Percentiles rank a stretch among this genome's conserved stretches.
Conservation (phyloP, 106 monocot genomes). For the Chionographis japonica region DNA sequence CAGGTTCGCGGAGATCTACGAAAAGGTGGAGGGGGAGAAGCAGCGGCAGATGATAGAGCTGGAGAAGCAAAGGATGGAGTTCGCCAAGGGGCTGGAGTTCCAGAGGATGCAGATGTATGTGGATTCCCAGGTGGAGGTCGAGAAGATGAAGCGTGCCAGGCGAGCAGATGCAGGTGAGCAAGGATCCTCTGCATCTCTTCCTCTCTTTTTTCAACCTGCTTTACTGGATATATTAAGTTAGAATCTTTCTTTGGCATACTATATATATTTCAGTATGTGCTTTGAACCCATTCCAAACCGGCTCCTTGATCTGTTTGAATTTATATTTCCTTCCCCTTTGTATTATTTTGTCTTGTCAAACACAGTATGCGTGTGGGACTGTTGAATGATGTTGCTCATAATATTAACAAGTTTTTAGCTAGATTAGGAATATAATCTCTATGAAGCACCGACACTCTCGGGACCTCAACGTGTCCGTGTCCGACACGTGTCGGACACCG, state of each 20-base stretch:
- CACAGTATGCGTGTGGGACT: no score
- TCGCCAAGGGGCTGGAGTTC: conserved; percentile 73
- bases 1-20: conserved; percentile 74
- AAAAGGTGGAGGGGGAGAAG: conserved; percentile 71
- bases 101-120: conserved; percentile 86
- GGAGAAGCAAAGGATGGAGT: conserved; percentile 97
- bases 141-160: conserved; percentile 46
- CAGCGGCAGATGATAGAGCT: conserved; percentile 77
- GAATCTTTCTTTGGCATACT: neutral
- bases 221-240: conserved; percentile 6
- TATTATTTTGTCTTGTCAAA: no score
- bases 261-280: no score
- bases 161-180: conserved; percentile 36
- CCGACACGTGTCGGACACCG: no score
- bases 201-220: conserved; percentile 6
- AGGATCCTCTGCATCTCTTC: conserved; percentile 7
- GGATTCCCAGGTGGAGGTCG: conserved; percentile 63
- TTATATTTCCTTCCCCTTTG: no score
- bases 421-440: no score
- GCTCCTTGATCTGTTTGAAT: no score
- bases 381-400: no score
- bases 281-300: no score
- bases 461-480: no score
- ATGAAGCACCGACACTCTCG: no score
- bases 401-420: no score